These are phyloP conservation scores for Talaromyces sp. DNA, from an alignment of 2,329 filamentous ascomycete species.

Conservation along the genomic window DNA sequence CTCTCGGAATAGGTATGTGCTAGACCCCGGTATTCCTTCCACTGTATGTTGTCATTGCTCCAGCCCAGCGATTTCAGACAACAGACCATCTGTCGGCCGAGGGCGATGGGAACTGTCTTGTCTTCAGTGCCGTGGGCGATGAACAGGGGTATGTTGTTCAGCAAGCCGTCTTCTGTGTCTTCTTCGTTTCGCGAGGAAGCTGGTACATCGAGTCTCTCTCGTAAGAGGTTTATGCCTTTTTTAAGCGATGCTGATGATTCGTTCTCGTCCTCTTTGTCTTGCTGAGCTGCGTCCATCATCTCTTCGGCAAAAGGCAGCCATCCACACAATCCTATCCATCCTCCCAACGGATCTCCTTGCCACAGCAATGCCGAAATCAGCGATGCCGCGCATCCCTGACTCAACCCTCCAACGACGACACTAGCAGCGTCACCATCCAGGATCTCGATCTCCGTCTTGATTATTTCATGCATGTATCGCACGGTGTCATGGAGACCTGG, in stretches of 20 bases:
- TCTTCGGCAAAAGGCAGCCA: conserved; percentile 10
- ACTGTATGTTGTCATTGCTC: background rate
- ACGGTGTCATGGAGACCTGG: conserved; percentile 43
- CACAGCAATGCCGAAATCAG: conserved; percentile 43
- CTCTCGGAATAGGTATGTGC: conserved; percentile 4
- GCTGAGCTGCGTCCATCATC: background rate
- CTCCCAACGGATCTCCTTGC: conserved; percentile 25
- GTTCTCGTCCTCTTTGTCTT: background rate
- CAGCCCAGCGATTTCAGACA: background rate
- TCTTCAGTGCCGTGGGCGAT: conserved; percentile 4
- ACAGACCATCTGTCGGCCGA: background rate
- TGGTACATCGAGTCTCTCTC: background rate
- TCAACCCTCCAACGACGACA: conserved; percentile 49
- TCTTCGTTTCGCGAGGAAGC: background rate
- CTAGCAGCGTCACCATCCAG: conserved; percentile 38
- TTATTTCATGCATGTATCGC: conserved; percentile 35
- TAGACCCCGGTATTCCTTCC: background rate
- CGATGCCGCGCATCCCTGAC: conserved; percentile 50
- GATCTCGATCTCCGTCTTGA: conserved; percentile 33
- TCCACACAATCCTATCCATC: conserved; percentile 6
- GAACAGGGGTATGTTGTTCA: conserved; percentile 6
- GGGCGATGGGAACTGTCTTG: background rate
- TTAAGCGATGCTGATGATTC: background rate
- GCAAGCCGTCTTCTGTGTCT: background rate
- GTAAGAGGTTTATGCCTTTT: background rate